These are phyloP conservation scores for Chalaropsis ovoidea DNA, from an alignment of 2,329 filamentous ascomycete genomes.

Conservation along the genomic window DNA sequence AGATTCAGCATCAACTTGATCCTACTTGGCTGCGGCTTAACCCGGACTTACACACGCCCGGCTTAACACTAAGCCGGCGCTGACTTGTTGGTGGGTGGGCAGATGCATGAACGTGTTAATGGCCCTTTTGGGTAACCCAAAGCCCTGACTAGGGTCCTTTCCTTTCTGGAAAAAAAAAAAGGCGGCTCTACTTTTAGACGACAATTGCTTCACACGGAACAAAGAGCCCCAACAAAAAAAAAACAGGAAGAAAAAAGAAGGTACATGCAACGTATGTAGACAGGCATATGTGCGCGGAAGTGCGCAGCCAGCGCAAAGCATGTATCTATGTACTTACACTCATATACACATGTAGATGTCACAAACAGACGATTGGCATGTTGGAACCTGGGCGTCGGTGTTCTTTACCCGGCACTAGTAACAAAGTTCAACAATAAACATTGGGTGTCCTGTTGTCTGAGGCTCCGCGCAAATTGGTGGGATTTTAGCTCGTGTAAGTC, in stretches of 20 bases:
- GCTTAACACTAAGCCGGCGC: conserved; percentile 4
- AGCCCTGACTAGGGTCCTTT: not conserved
- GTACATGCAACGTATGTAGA: not conserved
- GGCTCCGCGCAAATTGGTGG: too few species aligned
- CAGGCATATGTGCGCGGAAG: not conserved
- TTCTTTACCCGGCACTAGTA: too few species aligned
- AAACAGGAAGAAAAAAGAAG: not conserved
- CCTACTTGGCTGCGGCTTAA: not conserved
- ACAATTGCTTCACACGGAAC: not conserved
- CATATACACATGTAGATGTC: not conserved
- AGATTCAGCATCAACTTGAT: not conserved
- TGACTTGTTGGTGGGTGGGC: not conserved
- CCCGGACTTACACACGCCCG: not conserved
- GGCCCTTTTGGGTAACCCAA: not conserved
- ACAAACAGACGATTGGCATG: not conserved
- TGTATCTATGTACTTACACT: not conserved
- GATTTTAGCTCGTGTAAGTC: too few species aligned
- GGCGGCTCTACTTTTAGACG: conserved; percentile 10
- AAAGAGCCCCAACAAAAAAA: conserved; percentile 9
- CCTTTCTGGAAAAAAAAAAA: not conserved
- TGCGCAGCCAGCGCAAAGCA: not conserved
- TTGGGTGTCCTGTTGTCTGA: too few species aligned
- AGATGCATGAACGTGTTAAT: not conserved
- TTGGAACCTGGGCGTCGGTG: too few species aligned
- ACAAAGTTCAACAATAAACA: too few species aligned